Conservation (phyloP, 352 stramenopile species). For the Globisporangium okanoganense region DNA sequence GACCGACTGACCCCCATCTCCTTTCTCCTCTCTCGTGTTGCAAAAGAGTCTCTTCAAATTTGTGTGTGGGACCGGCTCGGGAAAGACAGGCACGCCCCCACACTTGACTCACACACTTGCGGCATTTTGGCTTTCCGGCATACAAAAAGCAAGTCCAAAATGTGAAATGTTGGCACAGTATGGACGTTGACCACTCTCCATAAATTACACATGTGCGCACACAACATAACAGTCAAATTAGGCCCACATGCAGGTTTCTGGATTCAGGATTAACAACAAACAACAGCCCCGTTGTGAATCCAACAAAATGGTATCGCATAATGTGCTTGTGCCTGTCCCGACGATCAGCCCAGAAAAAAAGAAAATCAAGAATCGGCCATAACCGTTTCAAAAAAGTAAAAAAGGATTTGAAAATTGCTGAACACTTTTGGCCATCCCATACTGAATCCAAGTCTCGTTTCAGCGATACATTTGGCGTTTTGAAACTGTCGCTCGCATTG, state of each 20-base stretch:
- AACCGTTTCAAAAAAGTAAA: background rate
- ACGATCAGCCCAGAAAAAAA: slow-evolving; percentile 6
- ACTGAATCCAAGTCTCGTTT: background rate
- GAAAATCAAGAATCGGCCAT: background rate
- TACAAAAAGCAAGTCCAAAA: too few species aligned
- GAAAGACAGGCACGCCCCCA: background rate
- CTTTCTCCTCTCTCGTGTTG: background rate
- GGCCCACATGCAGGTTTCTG: too few species aligned
- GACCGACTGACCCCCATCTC: slow-evolving; percentile 1
- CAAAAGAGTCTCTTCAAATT: slow-evolving; percentile 6
- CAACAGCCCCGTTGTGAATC: too few species aligned
- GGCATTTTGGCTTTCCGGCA: too few species aligned
- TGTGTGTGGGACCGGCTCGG: background rate
- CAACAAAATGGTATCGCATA: too few species aligned
- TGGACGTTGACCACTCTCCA: too few species aligned
- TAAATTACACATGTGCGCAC: too few species aligned
- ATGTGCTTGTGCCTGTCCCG: background rate
- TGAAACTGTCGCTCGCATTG: background rate
- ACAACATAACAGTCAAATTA: too few species aligned
- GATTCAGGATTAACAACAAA: too few species aligned
- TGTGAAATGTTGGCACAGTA: too few species aligned
- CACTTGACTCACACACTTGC: background rate
- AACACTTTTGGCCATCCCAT: background rate
- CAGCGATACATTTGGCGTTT: background rate
- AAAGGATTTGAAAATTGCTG: background rate